Evolutionary conservation across 1,284 basidiomycete species (phyloP).

Genomic region (Trichosporon faecale): DNA sequence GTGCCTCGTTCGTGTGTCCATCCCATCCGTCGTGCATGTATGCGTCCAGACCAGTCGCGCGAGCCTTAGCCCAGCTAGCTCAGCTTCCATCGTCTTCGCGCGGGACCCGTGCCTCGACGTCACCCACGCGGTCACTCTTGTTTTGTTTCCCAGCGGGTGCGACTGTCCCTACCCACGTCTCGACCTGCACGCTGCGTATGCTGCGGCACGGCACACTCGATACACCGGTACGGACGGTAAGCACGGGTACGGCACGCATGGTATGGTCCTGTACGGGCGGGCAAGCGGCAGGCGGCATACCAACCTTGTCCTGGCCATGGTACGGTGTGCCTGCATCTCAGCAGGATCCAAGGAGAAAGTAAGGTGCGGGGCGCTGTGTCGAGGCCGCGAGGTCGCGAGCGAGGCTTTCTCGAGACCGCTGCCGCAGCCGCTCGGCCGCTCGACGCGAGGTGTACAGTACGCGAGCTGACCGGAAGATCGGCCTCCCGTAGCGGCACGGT

Average conservation of each 20-base stretch:
- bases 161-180: not conserved
- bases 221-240: not conserved
- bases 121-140: not conserved
- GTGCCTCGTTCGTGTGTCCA: not conserved
- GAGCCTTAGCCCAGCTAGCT: not conserved
- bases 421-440: not conserved
- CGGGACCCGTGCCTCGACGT: not conserved
- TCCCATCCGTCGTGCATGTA: not conserved
- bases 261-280: not conserved
- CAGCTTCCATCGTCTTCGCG: not conserved
- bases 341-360: not conserved
- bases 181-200: not conserved
- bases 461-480: not conserved
- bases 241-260: not conserved
- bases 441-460: not conserved
- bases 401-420: not conserved
- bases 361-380: not conserved
- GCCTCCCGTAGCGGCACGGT: not conserved
- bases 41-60: not conserved
- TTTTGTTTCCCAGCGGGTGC: not conserved
- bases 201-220: not conserved
- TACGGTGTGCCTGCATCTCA: not conserved
- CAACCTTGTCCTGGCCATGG: not conserved
- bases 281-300: not conserved
- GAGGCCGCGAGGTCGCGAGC: not conserved